Conservation (phyloP, 2,329 filamentous ascomycete genomes). For the Geoglossum cookeanum region DNA sequence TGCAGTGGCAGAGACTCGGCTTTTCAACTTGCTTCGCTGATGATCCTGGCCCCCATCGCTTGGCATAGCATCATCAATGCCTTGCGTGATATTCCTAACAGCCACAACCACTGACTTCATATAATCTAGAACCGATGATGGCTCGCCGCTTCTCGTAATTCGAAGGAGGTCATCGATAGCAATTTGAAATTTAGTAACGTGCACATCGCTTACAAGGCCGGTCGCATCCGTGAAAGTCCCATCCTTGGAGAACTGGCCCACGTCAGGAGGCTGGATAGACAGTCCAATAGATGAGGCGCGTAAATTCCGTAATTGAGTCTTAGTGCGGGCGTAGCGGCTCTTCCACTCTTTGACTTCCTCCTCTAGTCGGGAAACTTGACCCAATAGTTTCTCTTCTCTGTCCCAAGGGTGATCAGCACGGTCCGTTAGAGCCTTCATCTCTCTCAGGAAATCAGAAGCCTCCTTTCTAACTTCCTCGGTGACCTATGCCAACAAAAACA, state of each 20-base stretch:
- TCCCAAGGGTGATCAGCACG: constrained; percentile 64
- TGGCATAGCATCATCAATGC: constrained; percentile 40
- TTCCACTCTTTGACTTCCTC: constrained; percentile 79
- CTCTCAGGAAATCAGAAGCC: constrained; percentile 62
- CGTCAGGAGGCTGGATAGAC: constrained; percentile 25
- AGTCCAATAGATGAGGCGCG: constrained; percentile 65
- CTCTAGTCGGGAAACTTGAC: constrained; percentile 58
- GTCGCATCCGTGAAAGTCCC: constrained; percentile 51
- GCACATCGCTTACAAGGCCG: constrained; percentile 73
- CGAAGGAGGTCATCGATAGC: constrained; percentile 79
- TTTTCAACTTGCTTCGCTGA: constrained; percentile 49
- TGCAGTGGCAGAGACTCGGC: constrained; percentile 73
- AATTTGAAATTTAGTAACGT: constrained; percentile 89
- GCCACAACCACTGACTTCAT: constrained; percentile 75
- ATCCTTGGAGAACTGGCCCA: constrained; percentile 39
- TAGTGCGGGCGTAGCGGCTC: constrained; percentile 68
- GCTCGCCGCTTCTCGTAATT: constrained; percentile 52
- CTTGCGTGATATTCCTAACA: constrained; percentile 69
- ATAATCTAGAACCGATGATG: constrained; percentile 57
- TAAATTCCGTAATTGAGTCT: constrained; percentile 68
- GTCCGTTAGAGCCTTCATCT: constrained; percentile 76
- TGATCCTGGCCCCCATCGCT: constrained; percentile 34
- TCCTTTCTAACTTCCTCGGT: constrained; percentile 76
- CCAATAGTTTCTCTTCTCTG: constrained; percentile 59
- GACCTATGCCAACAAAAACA: constrained; percentile 21